A percentile compares a stretch with the other conserved stretches of the same genome.
Conservation (phyloP, 2,329 filamentous ascomycete genomes). For the Cytospora piceae region DNA sequence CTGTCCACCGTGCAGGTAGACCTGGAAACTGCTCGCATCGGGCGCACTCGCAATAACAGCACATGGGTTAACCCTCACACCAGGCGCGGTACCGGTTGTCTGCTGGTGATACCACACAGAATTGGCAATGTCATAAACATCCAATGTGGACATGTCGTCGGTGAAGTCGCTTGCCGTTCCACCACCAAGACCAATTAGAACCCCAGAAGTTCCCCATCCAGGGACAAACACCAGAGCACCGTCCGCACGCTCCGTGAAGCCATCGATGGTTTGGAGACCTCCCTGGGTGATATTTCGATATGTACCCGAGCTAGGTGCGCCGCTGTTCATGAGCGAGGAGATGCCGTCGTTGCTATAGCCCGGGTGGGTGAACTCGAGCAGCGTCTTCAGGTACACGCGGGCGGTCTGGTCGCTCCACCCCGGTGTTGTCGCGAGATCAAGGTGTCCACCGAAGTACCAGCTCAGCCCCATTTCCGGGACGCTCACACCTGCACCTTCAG, state of each 20-base stretch:
- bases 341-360: conserved; percentile 68
- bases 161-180: conserved; percentile 69
- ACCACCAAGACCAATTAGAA: conserved; percentile 73
- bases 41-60: conserved; percentile 70
- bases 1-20: conserved; percentile 80
- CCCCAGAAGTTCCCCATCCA: conserved; percentile 71
- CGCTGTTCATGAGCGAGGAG: conserved; percentile 55
- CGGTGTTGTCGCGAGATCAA: conserved; percentile 60
- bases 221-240: conserved; percentile 74
- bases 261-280: conserved; percentile 66
- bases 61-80: conserved; percentile 72
- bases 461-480: conserved; percentile 71
- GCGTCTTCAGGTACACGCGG: conserved; percentile 72
- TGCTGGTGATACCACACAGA: conserved; percentile 76
- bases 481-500: conserved; percentile 73
- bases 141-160: conserved; percentile 56
- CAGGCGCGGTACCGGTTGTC: conserved; percentile 64
- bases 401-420: conserved; percentile 70
- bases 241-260: conserved; percentile 75
- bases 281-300: conserved; percentile 77
- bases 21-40: conserved; percentile 74
- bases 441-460: conserved; percentile 80
- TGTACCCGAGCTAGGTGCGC: conserved; percentile 63
- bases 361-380: conserved; percentile 77
- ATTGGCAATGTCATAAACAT: conserved; percentile 76